phyloP scores from a whole-genome alignment of 2,329 filamentous ascomycete genomes.

The Thermothelomyces thermophilus region DNA sequence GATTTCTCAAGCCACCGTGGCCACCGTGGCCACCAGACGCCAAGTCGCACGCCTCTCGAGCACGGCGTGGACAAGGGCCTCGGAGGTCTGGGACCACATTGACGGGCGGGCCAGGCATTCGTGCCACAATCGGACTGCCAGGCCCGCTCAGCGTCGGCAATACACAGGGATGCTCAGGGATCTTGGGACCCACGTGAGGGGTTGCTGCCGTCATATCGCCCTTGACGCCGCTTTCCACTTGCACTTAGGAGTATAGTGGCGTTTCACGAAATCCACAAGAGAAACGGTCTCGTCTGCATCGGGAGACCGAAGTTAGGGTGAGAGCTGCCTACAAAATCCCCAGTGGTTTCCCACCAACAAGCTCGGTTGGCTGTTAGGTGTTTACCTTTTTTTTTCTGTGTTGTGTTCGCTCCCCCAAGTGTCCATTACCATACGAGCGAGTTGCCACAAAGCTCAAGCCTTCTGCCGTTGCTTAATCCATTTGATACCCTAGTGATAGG shows the following conservation, averaged over 20 bases:
- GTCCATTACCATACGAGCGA: not conserved
- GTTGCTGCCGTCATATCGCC: constrained; percentile 17
- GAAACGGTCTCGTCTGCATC: not conserved
- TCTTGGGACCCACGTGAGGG: constrained; percentile 22
- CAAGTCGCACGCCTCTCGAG: not conserved
- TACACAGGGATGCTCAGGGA: constrained; percentile 12
- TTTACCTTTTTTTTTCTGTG: too few relatives aligned
- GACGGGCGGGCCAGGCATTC: not conserved
- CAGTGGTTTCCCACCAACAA: not conserved
- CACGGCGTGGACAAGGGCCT: constrained; percentile 1
- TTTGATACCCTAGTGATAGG: not conserved
- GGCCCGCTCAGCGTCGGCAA: constrained; percentile 23
- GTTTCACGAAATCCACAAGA: constrained; percentile 13
- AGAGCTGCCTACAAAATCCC: constrained; percentile 1
- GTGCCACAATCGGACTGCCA: not conserved
- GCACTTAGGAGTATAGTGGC: constrained; percentile 26
- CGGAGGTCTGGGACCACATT: not conserved
- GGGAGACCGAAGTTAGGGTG: constrained; percentile 1
- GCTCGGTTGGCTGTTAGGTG: too few relatives aligned
- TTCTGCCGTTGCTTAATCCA: not conserved
- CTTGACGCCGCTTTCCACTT: constrained; percentile 17
- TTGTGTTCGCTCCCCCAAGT: constrained; percentile 2
- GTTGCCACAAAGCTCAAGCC: not conserved
- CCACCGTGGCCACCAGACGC: not conserved
- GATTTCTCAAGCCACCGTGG: not conserved